Conservation (phyloP, 2,329 filamentous ascomycete genomes). For the Coniochaeta prunicola region DNA sequence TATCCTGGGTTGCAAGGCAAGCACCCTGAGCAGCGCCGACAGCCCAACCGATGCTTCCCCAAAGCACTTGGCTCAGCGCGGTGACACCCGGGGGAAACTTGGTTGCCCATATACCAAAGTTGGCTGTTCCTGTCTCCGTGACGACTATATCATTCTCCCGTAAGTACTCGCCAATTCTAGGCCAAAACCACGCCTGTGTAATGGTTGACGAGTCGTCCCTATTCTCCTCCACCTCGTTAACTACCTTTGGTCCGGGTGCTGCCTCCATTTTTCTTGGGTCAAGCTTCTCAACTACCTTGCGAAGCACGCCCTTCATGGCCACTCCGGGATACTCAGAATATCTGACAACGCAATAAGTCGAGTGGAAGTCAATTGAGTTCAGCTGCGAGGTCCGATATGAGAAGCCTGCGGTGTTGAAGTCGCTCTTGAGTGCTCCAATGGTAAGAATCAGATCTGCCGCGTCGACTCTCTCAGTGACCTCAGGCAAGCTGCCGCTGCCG, state of each 20-base stretch:
- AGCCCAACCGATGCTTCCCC: conserved; percentile 61
- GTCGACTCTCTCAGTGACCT: conserved; percentile 58
- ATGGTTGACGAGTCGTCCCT: conserved; percentile 38
- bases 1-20: conserved; percentile 66
- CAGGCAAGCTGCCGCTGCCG: conserved; percentile 64
- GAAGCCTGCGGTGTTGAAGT: conserved; percentile 80
- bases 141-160: conserved; percentile 65
- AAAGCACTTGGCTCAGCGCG: conserved; percentile 70
- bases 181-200: conserved; percentile 72
- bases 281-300: conserved; percentile 56
- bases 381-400: conserved; percentile 71
- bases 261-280: conserved; percentile 51
- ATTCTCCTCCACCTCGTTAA: conserved; percentile 39
- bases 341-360: conserved; percentile 62
- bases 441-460: conserved; percentile 63
- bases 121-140: conserved; percentile 81
- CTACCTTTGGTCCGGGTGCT: conserved; percentile 43
- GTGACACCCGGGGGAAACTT: conserved; percentile 72
- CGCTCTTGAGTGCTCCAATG: conserved; percentile 57
- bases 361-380: conserved; percentile 76
- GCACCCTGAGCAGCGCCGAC: conserved; percentile 56
- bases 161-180: conserved; percentile 65
- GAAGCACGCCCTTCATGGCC: conserved; percentile 70
- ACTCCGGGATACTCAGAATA: conserved; percentile 75
- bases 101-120: conserved; percentile 84